phyloP scores from a whole-genome alignment of 2,329 filamentous ascomycete species.

The Fusarium sp. region DNA sequence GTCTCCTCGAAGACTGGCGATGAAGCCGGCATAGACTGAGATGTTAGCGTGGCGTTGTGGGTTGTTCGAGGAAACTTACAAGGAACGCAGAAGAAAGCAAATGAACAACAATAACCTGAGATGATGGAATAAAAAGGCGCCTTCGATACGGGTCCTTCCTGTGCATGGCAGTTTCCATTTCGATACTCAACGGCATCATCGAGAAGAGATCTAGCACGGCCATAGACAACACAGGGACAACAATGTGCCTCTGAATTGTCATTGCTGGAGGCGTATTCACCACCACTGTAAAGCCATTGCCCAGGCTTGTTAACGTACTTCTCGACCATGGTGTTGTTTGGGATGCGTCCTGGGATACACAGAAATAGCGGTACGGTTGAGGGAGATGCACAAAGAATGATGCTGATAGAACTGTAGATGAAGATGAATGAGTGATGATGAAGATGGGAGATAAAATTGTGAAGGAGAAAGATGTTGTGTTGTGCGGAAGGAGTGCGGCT shows the following conservation, averaged over 20 bases:
- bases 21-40: slow-evolving; percentile 51
- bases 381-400: background rate
- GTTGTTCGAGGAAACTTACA: slow-evolving; percentile 34
- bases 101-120: slow-evolving; percentile 7
- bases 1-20: slow-evolving; percentile 49
- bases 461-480: background rate
- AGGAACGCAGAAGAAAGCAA: slow-evolving; percentile 46
- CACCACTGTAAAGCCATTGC: background rate
- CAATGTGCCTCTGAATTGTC: background rate
- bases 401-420: background rate
- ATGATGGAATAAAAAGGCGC: slow-evolving; percentile 3
- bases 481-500: background rate
- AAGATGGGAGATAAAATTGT: too few species aligned
- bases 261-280: accelerated
- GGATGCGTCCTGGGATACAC: background rate
- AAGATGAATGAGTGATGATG: too few species aligned
- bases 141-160: background rate
- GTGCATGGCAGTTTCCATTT: slow-evolving; percentile 12
- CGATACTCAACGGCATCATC: background rate
- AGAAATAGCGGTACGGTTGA: background rate
- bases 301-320: background rate
- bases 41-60: background rate
- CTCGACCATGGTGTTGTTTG: background rate
- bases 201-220: slow-evolving; percentile 16
- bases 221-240: slow-evolving; percentile 26